These are phyloP conservation scores for Colletotrichum lindemuthianum DNA, from an alignment of 2,329 filamentous ascomycete species.

Conservation along the genomic window DNA sequence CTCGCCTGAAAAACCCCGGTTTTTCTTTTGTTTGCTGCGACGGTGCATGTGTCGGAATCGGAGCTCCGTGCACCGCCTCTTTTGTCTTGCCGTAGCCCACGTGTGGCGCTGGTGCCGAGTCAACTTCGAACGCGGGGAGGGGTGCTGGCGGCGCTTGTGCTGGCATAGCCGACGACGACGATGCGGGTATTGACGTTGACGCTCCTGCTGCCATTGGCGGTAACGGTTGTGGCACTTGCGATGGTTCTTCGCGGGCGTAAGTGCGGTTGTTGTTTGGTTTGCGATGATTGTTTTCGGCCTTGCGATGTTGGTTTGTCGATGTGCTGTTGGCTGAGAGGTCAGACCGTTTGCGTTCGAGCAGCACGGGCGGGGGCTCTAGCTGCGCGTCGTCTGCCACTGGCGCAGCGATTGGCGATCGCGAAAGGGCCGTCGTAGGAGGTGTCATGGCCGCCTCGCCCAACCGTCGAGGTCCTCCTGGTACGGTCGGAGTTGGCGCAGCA, in stretches of 20 bases:
- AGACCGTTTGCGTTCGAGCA: constrained; percentile 28
- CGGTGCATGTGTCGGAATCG: constrained; percentile 60
- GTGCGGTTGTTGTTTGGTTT: background rate
- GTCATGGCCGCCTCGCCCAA: constrained; percentile 20
- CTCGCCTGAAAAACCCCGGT: constrained; percentile 90
- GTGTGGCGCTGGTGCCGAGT: constrained; percentile 67
- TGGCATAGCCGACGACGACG: too few species aligned
- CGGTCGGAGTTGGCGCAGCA: constrained; percentile 85
- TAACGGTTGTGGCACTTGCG: constrained; percentile 33
- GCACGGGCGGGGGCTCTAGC: constrained; percentile 17
- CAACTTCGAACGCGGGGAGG: constrained; percentile 51
- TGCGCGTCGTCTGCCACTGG: constrained; percentile 19
- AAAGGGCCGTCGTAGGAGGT: constrained; percentile 34
- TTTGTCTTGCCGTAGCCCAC: constrained; percentile 70
- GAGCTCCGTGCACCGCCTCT: constrained; percentile 58
- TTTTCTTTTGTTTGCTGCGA: constrained; percentile 68
- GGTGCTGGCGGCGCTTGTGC: constrained; percentile 47
- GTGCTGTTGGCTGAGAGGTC: constrained; percentile 28
- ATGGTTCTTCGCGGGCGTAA: constrained; percentile 10
- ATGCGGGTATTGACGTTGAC: constrained; percentile 46
- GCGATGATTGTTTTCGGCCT: constrained; percentile 9
- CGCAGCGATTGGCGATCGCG: constrained; percentile 13
- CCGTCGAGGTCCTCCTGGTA: constrained; percentile 80
- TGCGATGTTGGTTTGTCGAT: constrained; percentile 16
- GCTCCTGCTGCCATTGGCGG: constrained; percentile 50